A percentile compares a stretch with the other conserved stretches of the same genome.
Conservation (phyloP, 176 grass and related monocot genomes). For the Triticum urartu region DNA sequence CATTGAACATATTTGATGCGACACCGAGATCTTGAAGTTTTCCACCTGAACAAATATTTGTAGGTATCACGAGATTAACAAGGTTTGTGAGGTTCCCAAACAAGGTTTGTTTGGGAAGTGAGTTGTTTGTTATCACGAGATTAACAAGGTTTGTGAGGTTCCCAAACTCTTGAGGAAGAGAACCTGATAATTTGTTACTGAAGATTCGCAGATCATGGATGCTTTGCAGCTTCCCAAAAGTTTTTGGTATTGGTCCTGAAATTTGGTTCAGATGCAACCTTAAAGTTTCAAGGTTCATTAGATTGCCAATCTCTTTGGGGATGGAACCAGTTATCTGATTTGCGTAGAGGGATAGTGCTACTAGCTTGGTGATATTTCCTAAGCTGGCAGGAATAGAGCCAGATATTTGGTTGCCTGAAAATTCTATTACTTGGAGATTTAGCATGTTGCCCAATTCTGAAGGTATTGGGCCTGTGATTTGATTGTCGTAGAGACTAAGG, state of each 20-base stretch:
- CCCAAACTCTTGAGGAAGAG: neutral
- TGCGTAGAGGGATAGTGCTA: too few species aligned
- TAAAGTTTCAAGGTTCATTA: neutral
- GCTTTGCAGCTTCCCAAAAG: neutral
- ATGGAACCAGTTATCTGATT: neutral
- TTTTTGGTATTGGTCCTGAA: neutral
- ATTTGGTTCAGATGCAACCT: neutral
- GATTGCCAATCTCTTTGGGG: neutral
- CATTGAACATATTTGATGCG: neutral
- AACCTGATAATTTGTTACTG: neutral
- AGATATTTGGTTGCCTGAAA: neutral
- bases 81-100: too few species aligned
- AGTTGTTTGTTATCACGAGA: too few species aligned
- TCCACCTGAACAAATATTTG: neutral
- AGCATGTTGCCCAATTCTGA: neutral
- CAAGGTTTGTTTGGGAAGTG: too few species aligned
- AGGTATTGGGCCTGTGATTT: neutral
- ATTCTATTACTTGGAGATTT: too few species aligned
- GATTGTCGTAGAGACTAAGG: too few species aligned
- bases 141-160: too few species aligned
- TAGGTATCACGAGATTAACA: too few species aligned
- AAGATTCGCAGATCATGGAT: neutral
- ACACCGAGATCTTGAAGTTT: rapidly evolving
- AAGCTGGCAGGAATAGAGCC: too few species aligned
- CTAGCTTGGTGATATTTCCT: too few species aligned